Percentiles rank a stretch among this genome's conserved stretches.
These are phyloP conservation scores for Magnolia kwangsiensis DNA, from an alignment of 164 flowering plant genomes.

Conservation along the genomic window DNA sequence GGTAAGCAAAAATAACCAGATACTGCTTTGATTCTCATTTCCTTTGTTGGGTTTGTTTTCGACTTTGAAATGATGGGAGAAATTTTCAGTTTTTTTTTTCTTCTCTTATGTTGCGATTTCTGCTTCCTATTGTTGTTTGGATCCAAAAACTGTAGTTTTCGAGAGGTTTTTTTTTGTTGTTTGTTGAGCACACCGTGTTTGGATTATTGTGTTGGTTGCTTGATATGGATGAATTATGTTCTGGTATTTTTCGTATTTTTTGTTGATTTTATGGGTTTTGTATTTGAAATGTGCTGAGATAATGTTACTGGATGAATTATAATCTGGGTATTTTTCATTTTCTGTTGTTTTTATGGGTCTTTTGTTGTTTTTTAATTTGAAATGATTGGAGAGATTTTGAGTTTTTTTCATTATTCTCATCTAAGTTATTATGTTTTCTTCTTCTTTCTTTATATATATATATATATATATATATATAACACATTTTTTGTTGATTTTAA, in stretches of 20 bases:
- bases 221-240: not conserved
- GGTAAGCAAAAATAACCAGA: not conserved
- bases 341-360: not conserved
- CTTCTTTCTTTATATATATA: too few species aligned
- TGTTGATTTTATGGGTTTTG: not conserved
- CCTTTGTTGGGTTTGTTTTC: not conserved
- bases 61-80: not conserved
- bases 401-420: too few species aligned
- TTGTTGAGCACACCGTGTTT: not conserved
- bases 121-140: not conserved
- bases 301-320: not conserved
- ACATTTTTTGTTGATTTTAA: too few species aligned
- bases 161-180: too few species aligned
- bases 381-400: not conserved
- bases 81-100: not conserved
- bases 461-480: too few species aligned
- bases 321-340: not conserved
- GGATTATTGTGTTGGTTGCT: not conserved
- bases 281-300: not conserved
- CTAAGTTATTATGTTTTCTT: too few species aligned
- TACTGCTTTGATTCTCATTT: too few species aligned
- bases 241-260: not conserved
- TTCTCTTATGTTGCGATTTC: not conserved
- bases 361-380: too few species aligned
- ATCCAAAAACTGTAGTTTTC: not conserved